These are phyloP conservation scores for Picea abies DNA, from an alignment of 83 land plant genomes.

Conservation along the genomic window DNA sequence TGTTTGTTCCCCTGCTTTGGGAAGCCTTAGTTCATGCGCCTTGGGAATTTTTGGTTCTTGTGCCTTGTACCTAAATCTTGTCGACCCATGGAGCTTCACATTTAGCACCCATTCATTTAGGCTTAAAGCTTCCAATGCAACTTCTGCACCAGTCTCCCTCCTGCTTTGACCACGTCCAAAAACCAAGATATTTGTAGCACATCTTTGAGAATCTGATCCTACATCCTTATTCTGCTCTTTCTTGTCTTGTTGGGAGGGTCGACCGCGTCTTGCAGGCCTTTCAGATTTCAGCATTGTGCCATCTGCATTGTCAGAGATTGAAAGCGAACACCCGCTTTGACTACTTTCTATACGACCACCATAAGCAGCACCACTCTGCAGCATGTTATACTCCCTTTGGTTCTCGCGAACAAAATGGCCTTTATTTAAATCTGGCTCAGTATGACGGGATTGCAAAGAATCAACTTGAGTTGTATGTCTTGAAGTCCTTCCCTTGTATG, in stretches of 20 bases:
- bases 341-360: neutral
- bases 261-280: neutral
- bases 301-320: neutral
- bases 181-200: slow-evolving; percentile 50
- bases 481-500: neutral
- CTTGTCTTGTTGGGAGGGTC: neutral
- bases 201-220: slow-evolving; percentile 22
- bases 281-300: neutral
- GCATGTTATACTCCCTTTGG: neutral
- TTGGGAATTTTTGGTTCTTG: slow-evolving; percentile 32
- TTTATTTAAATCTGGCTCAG: too few relatives aligned
- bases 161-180: slow-evolving; percentile 40
- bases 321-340: neutral
- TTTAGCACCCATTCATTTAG: slow-evolving; percentile 49
- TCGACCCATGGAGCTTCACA: slow-evolving; percentile 38
- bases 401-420: too few relatives aligned
- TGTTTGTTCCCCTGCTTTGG: too few relatives aligned
- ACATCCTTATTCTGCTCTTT: neutral
- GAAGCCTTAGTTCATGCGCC: neutral
- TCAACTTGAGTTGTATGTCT: too few relatives aligned
- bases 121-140: slow-evolving; percentile 32
- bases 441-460: too few relatives aligned
- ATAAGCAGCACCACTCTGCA: neutral
- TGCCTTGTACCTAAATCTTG: slow-evolving; percentile 30
- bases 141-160: slow-evolving; percentile 38